Percentiles rank a stretch among this genome's conserved stretches.
phyloP scores from a whole-genome alignment of 768 basidiomycete genomes.

The Tylopilus vinaceipallidus region DNA sequence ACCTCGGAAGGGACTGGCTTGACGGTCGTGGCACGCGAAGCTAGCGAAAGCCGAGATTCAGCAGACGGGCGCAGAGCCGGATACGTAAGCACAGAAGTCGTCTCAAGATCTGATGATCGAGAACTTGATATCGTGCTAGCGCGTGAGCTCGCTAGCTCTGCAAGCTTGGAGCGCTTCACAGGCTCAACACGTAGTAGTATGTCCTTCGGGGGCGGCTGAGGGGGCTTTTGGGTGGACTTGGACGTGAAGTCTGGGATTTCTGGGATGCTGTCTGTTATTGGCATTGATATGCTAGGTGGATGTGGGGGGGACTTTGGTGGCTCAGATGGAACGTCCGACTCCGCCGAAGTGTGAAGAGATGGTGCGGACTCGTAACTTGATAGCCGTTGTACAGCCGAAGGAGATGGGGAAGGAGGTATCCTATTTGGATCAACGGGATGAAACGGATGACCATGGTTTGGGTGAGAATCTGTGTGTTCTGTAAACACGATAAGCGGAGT shows the following conservation, averaged over 20 bases:
- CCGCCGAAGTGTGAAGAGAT: slow-evolving; percentile 47
- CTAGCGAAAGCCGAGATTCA: slow-evolving; percentile 43
- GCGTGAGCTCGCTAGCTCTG: slow-evolving; percentile 64
- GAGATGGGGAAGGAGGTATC: slow-evolving; percentile 64
- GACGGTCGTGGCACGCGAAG: slow-evolving; percentile 23
- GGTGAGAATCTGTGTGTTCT: slow-evolving; percentile 17
- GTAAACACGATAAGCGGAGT: slow-evolving; percentile 5
- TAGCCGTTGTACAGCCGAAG: slow-evolving; percentile 60
- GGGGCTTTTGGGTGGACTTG: slow-evolving; percentile 39
- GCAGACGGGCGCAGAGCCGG: slow-evolving; percentile 67
- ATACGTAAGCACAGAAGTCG: slow-evolving; percentile 70
- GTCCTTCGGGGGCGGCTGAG: slow-evolving; percentile 22
- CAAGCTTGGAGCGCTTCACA: slow-evolving; percentile 62
- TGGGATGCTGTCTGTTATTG: slow-evolving; percentile 48
- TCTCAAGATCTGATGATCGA: slow-evolving; percentile 50
- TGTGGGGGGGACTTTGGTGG: slow-evolving; percentile 37
- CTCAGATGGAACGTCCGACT: slow-evolving; percentile 31
- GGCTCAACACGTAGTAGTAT: slow-evolving; percentile 22
- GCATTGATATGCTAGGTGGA: slow-evolving; percentile 43
- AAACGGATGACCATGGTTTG: slow-evolving; percentile 4
- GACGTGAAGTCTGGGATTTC: slow-evolving; percentile 54
- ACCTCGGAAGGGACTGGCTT: slow-evolving; percentile 14
- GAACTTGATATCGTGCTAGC: slow-evolving; percentile 53
- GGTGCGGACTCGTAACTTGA: slow-evolving; percentile 58
- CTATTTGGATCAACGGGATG: slow-evolving; percentile 49